Evolutionary conservation across 2,329 filamentous ascomycete species (phyloP), one percentile per base, ranked within the genome.

Genomic region (Pezicula rhizophila): DNA sequence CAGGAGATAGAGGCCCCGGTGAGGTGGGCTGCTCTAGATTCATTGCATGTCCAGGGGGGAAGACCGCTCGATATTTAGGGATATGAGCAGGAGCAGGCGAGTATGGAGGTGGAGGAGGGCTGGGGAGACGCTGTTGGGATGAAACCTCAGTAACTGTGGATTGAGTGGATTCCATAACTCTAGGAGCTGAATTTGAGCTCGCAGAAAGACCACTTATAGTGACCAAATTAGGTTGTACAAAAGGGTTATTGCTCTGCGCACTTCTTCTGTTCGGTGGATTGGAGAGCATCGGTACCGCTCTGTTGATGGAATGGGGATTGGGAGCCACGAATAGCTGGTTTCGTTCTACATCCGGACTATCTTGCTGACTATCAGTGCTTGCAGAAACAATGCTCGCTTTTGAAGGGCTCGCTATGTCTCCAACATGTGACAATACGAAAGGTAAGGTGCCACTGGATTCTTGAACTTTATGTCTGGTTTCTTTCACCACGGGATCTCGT

Each of bases 1-100:
- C 82, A 2, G 84, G 82, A 1, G 85, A 85, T 0, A 79, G 66
- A 2, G 80, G 81, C 0, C 77, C 77, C 0, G 83, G 81, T 5
- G 82, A 81, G 1, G 74, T 73, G 2, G 80, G 75, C 28, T 75
- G 75, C 48, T 76, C 71, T 8, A 63, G 57, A 73, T 60, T 0
- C 18, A 51, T 45, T 33, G 47, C 70, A 52, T 80, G 76, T 2
- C 69, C 71, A 0, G 80, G 75, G 6, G 83, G 78, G 43, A 82
- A 75, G 4, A 84, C 71, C 2, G 79, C 78, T 47, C 73, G 73
- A 58, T 82, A 84, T 42, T 76, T 56, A 5, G 50, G 53, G 15
- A 59, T 45, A 34, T 53, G 52, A 37, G 45, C 40, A 46, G 57
- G 52, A 20, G 60, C 49, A 25, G 61, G 58, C 7, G 62, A 64